Evolutionary conservation across 2,329 filamentous ascomycete genomes (phyloP).

Genomic region (Fusarium subtropicale): DNA sequence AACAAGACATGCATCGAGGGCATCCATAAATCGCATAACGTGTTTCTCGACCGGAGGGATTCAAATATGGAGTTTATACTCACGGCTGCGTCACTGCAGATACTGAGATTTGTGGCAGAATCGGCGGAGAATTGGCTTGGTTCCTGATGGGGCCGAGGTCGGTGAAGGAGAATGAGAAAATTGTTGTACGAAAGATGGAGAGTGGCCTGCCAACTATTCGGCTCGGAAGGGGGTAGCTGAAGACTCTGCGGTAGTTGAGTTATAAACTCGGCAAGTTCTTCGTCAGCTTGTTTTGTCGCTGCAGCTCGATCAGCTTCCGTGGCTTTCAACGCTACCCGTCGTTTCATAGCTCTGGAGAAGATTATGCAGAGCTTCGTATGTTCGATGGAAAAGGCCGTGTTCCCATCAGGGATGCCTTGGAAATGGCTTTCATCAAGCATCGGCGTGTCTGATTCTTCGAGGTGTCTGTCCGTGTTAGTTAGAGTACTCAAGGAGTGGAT

Average conservation of each 20-base stretch:
- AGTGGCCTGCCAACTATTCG: conserved; percentile 48
- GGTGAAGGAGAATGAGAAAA: conserved; percentile 52
- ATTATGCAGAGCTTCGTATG: conserved; percentile 63
- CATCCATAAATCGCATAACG: conserved; percentile 47
- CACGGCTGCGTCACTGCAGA: conserved; percentile 48
- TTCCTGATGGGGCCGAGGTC: conserved; percentile 43
- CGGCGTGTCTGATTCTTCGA: conserved; percentile 64
- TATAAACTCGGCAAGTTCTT: conserved; percentile 49
- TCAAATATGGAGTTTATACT: conserved; percentile 49
- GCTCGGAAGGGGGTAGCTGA: conserved; percentile 36
- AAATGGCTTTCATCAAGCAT: conserved; percentile 59
- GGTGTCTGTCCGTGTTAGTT: conserved; percentile 48
- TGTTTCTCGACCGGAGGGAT: conserved; percentile 40
- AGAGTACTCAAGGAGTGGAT: not conserved
- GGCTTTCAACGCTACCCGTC: conserved; percentile 43
- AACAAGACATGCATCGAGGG: conserved; percentile 47
- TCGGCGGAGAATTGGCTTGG: conserved; percentile 19
- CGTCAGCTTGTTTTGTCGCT: conserved; percentile 49
- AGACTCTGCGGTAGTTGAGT: conserved; percentile 47
- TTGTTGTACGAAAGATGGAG: conserved; percentile 53
- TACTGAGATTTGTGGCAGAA: conserved; percentile 44
- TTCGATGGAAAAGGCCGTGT: conserved; percentile 58
- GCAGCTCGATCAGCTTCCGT: conserved; percentile 43
- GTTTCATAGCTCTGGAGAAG: conserved; percentile 55
- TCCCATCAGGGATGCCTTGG: conserved; percentile 54